Evolutionary conservation across 768 basidiomycete species (phyloP), one percentile per base, ranked within the genome.

Genomic region (Lenzites betulinus): DNA sequence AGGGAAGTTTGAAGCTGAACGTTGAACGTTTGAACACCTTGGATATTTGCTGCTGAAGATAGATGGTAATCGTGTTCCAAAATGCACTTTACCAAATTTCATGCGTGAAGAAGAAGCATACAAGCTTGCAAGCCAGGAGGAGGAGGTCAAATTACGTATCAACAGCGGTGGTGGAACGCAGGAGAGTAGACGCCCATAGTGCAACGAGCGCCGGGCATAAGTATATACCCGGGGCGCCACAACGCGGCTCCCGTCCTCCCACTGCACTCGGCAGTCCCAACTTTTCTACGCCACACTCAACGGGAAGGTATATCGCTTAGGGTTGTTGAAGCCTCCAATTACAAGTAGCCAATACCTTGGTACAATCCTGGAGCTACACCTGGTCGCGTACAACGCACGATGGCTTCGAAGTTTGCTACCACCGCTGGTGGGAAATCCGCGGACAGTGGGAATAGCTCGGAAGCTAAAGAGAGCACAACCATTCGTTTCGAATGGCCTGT

Each of bases 401-500:
- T 26, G 49, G 25, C 49, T 12, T 25, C 49, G 26, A 26, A 25
- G 26, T 33, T 35, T 20, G 2, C 35, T 20, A 12, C 20, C 35
- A 13, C 33, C 30, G 30, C 30, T 5, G 11, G 30, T 23, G 51
- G 36, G 36, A 51, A 51, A 12, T 20, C 35, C 18, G 1, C 35
- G 7, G 23, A 11, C 51, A 25, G 25, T 28, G 13, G 35, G 35
- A 22, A 22, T 23, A 23, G 7, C n/a, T 12, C 23, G 11, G 57
- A 63, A 28, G 52, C 53, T 7, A 58, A 78, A 62, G 89, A 90
- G 74, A 81, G 78, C 55, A 79, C 78, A 4, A 75, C 82, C 0
- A 78, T 84, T 64, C 81, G 80, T 11, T 88, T 90, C 61, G 92
- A 93, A 74, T 95, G 93, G 93, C 86, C 84, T 0, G 76, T 94